A percentile compares a stretch with the other conserved stretches of the same genome.
phyloP scores from a whole-genome alignment of 2,329 filamentous ascomycete species.

The Paracoccidioides lutzii region DNA sequence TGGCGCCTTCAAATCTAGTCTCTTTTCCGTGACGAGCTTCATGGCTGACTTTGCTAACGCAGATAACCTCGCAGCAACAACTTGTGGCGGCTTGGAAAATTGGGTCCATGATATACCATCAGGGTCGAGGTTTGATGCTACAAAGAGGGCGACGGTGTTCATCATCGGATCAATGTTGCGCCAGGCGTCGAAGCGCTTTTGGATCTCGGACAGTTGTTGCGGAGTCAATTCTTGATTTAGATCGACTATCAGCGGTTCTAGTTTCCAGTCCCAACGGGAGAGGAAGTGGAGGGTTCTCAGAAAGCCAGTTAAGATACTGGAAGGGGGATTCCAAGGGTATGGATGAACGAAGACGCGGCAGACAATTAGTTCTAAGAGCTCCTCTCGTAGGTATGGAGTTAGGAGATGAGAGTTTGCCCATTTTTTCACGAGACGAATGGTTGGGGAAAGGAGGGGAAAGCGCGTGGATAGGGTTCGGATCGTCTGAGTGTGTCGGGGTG shows the following conservation, averaged over 20 bases:
- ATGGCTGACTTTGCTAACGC: slow-evolving; percentile 65
- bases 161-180: slow-evolving; percentile 77
- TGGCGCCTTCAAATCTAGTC: slow-evolving; percentile 41
- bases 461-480: slow-evolving; percentile 69
- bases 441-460: slow-evolving; percentile 63
- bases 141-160: slow-evolving; percentile 70
- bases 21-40: slow-evolving; percentile 44
- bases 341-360: slow-evolving; percentile 67
- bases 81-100: slow-evolving; percentile 55
- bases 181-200: slow-evolving; percentile 67
- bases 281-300: slow-evolving; percentile 67
- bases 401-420: slow-evolving; percentile 85
- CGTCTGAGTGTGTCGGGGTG: slow-evolving; percentile 69
- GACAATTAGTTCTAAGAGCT: slow-evolving; percentile 73
- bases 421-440: slow-evolving; percentile 72
- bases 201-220: slow-evolving; percentile 49
- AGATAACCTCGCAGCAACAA: slow-evolving; percentile 73
- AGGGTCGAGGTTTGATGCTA: slow-evolving; percentile 63
- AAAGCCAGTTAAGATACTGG: slow-evolving; percentile 66
- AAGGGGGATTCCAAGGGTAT: slow-evolving; percentile 66
- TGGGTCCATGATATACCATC: slow-evolving; percentile 74
- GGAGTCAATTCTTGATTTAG: slow-evolving; percentile 49
- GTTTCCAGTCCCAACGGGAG: slow-evolving; percentile 82
- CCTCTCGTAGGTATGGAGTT: slow-evolving; percentile 58
- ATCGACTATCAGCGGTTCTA: slow-evolving; percentile 70